Percentiles rank a stretch among this genome's conserved stretches.
phyloP scores from a whole-genome alignment of 1,139 yeast genomes.

The Ogataea hybrid region DNA sequence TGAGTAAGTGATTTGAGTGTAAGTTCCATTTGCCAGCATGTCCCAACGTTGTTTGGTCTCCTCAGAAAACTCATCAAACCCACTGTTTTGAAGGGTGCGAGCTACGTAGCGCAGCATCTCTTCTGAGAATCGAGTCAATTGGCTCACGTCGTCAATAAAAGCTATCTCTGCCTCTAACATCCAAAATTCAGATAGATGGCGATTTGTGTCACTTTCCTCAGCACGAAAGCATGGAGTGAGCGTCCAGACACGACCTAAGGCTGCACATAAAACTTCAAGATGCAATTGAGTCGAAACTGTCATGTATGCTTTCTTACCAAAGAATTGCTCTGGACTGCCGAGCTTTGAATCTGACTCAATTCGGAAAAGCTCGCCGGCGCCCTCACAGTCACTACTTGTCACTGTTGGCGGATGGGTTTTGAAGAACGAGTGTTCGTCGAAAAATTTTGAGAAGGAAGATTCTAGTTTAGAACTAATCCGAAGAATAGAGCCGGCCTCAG shows the following conservation, averaged over 20 bases:
- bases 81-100: slow-evolving; percentile 37
- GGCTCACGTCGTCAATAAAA: slow-evolving; percentile 54
- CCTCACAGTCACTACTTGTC: slow-evolving; percentile 94
- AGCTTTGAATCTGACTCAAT: slow-evolving; percentile 40
- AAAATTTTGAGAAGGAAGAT: slow-evolving; percentile 50
- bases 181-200: slow-evolving; percentile 96
- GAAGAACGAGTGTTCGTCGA: slow-evolving; percentile 50
- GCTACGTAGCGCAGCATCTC: slow-evolving; percentile 61
- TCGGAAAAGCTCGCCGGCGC: slow-evolving; percentile 88
- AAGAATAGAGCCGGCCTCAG: slow-evolving; percentile 60
- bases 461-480: slow-evolving; percentile 74
- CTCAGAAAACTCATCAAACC: slow-evolving; percentile 33
- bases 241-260: slow-evolving; percentile 84
- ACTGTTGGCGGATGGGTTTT: slow-evolving; percentile 85
- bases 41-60: slow-evolving; percentile 43
- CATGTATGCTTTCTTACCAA: slow-evolving; percentile 62
- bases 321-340: slow-evolving; percentile 40
- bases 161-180: slow-evolving; percentile 93
- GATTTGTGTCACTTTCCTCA: slow-evolving; percentile 83
- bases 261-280: slow-evolving; percentile 74
- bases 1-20: slow-evolving; percentile 74
- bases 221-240: slow-evolving; percentile 93
- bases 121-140: slow-evolving; percentile 68
- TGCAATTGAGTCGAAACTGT: slow-evolving; percentile 94
- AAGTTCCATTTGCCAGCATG: slow-evolving; percentile 37